Percentiles rank a stretch among this genome's conserved stretches.
Evolutionary conservation across 129 eudicot species (phyloP).

Genomic region (Lactuca sativa): DNA sequence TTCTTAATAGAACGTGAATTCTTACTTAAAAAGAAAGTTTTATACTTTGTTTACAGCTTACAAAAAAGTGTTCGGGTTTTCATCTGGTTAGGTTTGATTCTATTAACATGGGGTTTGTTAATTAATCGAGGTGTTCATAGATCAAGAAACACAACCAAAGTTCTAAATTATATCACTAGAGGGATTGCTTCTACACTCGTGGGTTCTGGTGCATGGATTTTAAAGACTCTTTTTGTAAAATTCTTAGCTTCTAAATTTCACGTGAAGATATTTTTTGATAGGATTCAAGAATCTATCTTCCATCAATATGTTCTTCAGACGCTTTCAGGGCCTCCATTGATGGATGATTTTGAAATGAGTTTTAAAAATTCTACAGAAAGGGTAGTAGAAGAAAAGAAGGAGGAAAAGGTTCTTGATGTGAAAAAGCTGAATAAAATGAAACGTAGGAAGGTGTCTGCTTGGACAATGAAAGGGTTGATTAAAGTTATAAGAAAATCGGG

Average conservation of each 20-base stretch:
- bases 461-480: conserved; percentile 81
- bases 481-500: conserved; percentile 50
- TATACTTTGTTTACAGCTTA: conserved; percentile 67
- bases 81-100: conserved; percentile 71
- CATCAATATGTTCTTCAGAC: conserved; percentile 84
- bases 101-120: conserved; percentile 75
- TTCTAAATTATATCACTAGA: conserved; percentile 64
- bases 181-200: conserved; percentile 63
- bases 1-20: conserved; percentile 67
- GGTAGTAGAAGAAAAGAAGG: conserved; percentile 36
- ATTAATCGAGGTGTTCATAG: conserved; percentile 54
- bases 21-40: conserved; percentile 64
- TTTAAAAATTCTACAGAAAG: conserved; percentile 30
- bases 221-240: conserved; percentile 64
- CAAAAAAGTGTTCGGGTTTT: conserved; percentile 63
- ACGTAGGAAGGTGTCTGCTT: conserved; percentile 66
- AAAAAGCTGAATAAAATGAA: conserved; percentile 63
- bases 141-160: conserved; percentile 37
- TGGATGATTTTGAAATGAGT: conserved; percentile 46
- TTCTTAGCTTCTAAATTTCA: conserved; percentile 63
- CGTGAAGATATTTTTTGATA: conserved; percentile 66
- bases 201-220: conserved; percentile 72
- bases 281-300: conserved; percentile 79
- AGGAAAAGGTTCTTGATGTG: conserved; percentile 57
- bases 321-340: conserved; percentile 63